Evolutionary conservation across 768 basidiomycete genomes (phyloP).

Genomic region (Coprinopsis cinerea): DNA sequence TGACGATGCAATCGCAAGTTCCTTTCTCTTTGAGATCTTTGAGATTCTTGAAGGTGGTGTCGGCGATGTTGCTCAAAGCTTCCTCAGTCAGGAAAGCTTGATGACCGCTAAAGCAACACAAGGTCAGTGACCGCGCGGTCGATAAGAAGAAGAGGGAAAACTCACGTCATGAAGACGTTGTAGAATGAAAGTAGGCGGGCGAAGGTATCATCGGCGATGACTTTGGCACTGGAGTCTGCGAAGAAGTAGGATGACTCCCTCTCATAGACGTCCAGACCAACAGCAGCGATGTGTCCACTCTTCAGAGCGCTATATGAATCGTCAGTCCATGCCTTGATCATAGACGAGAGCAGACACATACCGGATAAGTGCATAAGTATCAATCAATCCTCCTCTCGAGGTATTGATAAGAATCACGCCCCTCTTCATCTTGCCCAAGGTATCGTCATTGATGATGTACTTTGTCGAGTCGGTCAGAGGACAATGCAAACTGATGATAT

Average conservation of each 20-base stretch:
- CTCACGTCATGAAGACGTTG: slow-evolving; percentile 40
- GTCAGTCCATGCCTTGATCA: background rate
- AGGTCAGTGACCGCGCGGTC: background rate
- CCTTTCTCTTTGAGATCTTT: slow-evolving; percentile 27
- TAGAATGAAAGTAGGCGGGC: slow-evolving; percentile 40
- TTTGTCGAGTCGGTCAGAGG: slow-evolving; percentile 31
- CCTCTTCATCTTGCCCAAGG: slow-evolving; percentile 31
- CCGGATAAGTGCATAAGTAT: slow-evolving; percentile 37
- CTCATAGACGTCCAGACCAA: slow-evolving; percentile 40
- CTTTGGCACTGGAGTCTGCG: slow-evolving; percentile 35
- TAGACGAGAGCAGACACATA: slow-evolving; percentile 8
- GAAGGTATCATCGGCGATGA: slow-evolving; percentile 40
- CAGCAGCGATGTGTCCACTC: slow-evolving; percentile 33
- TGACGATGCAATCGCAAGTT: slow-evolving; percentile 25
- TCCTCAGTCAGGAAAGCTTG: slow-evolving; percentile 38
- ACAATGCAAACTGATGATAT: slow-evolving; percentile 40
- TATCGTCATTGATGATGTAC: slow-evolving; percentile 37
- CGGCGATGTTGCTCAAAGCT: slow-evolving; percentile 34
- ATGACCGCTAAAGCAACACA: slow-evolving; percentile 27
- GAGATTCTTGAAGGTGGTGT: slow-evolving; percentile 33
- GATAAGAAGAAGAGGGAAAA: background rate
- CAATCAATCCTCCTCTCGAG: slow-evolving; percentile 36
- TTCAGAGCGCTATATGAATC: slow-evolving; percentile 27
- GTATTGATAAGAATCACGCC: slow-evolving; percentile 39
- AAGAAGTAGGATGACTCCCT: slow-evolving; percentile 37